A percentile compares a stretch with the other conserved stretches of the same genome.
These are phyloP conservation scores for Zasmidium cellare DNA, from an alignment of 2,329 filamentous ascomycete genomes.

Conservation along the genomic window DNA sequence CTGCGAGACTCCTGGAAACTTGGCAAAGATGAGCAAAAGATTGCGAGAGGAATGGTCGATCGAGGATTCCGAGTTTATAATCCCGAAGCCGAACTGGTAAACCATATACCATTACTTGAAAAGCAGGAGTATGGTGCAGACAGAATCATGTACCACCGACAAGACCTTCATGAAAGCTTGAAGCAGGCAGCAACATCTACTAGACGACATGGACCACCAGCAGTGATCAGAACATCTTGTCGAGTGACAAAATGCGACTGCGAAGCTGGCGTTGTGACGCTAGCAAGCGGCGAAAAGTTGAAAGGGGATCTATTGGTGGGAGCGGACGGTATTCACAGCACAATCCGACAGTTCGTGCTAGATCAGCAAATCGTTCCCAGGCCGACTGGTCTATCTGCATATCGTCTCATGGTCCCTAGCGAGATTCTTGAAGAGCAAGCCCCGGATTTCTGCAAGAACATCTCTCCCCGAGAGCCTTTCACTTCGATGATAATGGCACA, in stretches of 20 bases:
- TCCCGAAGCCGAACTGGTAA: conserved; percentile 33
- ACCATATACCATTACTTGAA: conserved; percentile 33
- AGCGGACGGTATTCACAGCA: conserved; percentile 38
- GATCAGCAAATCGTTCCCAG: not conserved
- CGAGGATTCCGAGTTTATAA: conserved; percentile 39
- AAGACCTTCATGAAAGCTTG: conserved; percentile 41
- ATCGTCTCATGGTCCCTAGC: conserved; percentile 38
- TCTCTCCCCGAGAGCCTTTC: conserved; percentile 39
- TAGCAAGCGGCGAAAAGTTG: conserved; percentile 35
- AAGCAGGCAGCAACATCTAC: conserved; percentile 26
- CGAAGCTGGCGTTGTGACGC: conserved; percentile 30
- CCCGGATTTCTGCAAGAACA: conserved; percentile 22
- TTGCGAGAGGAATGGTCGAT: conserved; percentile 38
- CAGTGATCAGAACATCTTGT: conserved; percentile 28
- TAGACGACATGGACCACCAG: conserved; percentile 27
- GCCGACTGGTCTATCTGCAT: conserved; percentile 42
- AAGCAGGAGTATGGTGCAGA: conserved; percentile 40
- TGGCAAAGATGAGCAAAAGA: conserved; percentile 25
- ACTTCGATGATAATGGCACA: conserved; percentile 51
- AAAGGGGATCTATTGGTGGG: conserved; percentile 38
- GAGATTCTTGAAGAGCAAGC: conserved; percentile 17
- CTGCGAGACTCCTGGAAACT: not conserved
- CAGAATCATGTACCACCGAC: conserved; percentile 44
- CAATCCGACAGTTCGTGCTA: not conserved
- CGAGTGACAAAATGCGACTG: conserved; percentile 28